These are phyloP conservation scores for Kalmusia sp. DNA, from an alignment of 2,329 filamentous ascomycete genomes.

Conservation along the genomic window DNA sequence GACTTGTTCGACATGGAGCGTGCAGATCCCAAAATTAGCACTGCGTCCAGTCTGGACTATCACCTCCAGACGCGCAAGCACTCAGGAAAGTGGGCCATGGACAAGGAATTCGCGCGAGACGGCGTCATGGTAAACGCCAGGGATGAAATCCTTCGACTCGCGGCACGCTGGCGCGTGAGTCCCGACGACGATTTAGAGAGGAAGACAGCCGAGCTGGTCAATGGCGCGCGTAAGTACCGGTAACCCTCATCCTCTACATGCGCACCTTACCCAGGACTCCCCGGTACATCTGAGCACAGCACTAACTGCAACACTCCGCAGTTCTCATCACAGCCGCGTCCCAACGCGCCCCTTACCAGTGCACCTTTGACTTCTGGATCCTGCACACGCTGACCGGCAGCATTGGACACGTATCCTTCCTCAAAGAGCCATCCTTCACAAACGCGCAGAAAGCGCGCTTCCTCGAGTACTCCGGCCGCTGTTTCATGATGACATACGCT, in stretches of 20 bases:
- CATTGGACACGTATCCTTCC: slow-evolving; percentile 7
- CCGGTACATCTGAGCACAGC: too few species aligned
- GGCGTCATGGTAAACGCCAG: slow-evolving; percentile 1
- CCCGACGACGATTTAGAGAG: slow-evolving; percentile 5
- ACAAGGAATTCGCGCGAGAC: not conserved
- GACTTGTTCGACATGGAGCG: not conserved
- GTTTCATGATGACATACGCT: slow-evolving; percentile 11
- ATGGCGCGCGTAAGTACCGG: not conserved
- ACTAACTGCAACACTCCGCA: not conserved
- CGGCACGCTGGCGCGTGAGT: slow-evolving; percentile 3
- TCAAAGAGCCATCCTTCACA: slow-evolving; percentile 2
- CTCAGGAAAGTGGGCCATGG: not conserved
- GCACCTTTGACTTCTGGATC: slow-evolving; percentile 10
- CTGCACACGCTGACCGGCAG: slow-evolving; percentile 4
- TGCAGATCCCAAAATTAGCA: not conserved
- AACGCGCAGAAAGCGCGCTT: slow-evolving; percentile 12
- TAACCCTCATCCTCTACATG: not conserved
- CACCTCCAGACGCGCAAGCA: not conserved
- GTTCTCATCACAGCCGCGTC: slow-evolving; percentile 4
- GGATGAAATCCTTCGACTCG: not conserved
- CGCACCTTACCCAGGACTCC: not conserved
- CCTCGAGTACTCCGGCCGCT: slow-evolving; percentile 12
- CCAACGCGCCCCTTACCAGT: not conserved
- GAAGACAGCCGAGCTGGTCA: slow-evolving; percentile 8
- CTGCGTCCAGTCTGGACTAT: not conserved